phyloP scores from a whole-genome alignment of 1,139 yeast species.

The Sugiyamaella japonica region DNA sequence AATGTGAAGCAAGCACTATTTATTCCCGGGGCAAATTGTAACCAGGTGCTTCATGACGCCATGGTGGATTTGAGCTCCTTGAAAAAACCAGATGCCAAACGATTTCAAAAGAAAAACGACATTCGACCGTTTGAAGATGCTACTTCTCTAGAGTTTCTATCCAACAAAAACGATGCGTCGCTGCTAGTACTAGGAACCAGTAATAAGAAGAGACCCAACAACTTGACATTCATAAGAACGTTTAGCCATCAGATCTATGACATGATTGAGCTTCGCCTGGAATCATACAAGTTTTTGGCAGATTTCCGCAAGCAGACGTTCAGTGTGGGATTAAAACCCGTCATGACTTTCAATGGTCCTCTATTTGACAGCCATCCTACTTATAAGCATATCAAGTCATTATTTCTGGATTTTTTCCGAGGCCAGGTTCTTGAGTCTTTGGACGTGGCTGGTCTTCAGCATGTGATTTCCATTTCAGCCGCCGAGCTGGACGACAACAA shows the following conservation, averaged over 20 bases:
- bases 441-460: constrained; percentile 94
- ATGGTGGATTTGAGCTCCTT: constrained; percentile 87
- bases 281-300: constrained; percentile 64
- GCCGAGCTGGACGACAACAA: constrained; percentile 61
- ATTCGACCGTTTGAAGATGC: constrained; percentile 93
- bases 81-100: constrained; percentile 87
- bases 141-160: constrained; percentile 80
- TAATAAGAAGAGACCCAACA: constrained; percentile 92
- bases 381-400: constrained; percentile 79
- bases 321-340: constrained; percentile 87
- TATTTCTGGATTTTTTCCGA: constrained; percentile 87
- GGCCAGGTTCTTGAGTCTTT: constrained; percentile 80
- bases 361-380: constrained; percentile 88
- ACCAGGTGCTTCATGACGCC: constrained; percentile 79
- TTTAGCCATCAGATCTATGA: constrained; percentile 89
- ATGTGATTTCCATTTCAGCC: constrained; percentile 79
- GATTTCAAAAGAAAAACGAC: constrained; percentile 85
- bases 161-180: constrained; percentile 92
- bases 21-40: constrained; percentile 84
- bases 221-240: constrained; percentile 82
- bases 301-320: constrained; percentile 80
- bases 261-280: constrained; percentile 86
- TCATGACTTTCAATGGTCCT: constrained; percentile 92
- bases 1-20: constrained; percentile 88
- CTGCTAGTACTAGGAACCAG: constrained; percentile 77